A percentile compares a stretch with the other conserved stretches of the same genome.
Evolutionary conservation across 306 rosid species (phyloP).

Genomic region (Pueraria montana): DNA sequence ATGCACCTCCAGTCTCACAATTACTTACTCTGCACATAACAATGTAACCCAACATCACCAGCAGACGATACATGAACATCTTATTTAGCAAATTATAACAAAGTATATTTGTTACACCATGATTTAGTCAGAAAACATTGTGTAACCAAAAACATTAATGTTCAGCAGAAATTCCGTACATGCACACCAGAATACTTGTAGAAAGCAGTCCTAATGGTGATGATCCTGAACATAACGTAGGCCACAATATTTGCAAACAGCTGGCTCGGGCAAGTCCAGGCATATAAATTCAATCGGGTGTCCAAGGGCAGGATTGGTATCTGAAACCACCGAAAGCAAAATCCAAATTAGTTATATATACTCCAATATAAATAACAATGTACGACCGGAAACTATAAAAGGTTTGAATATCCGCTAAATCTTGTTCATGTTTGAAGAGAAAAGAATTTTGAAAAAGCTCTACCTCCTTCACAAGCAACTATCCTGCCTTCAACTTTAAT

Average conservation of each 20-base stretch:
- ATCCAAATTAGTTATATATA: conserved; percentile 39
- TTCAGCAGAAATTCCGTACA: conserved; percentile 39
- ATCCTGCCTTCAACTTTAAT: conserved; percentile 92
- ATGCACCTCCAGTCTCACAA: conserved; percentile 35
- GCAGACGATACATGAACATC: conserved; percentile 48
- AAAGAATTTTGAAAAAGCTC: conserved; percentile 2
- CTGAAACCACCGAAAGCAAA: conserved; percentile 63
- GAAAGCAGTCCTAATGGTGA: conserved; percentile 64
- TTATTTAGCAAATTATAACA: conserved; percentile 61
- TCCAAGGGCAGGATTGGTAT: conserved; percentile 81
- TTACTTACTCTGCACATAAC: conserved; percentile 1
- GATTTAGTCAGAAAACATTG: conserved; percentile 44
- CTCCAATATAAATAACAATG: conserved; percentile 4
- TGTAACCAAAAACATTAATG: conserved; percentile 42
- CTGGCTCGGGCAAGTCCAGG: conserved; percentile 81
- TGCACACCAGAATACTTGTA: conserved; percentile 43
- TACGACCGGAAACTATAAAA: not conserved
- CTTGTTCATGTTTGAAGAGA: conserved; percentile 1
- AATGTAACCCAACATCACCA: conserved; percentile 20
- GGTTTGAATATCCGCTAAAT: not conserved
- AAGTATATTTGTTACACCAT: conserved; percentile 46
- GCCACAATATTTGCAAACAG: conserved; percentile 95
- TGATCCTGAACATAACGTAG: conserved; percentile 85
- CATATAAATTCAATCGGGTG: conserved; percentile 95
- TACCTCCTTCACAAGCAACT: conserved; percentile 99